Evolutionary conservation across 2,329 filamentous ascomycete species (phyloP).

Genomic region (Fusarium luffae): DNA sequence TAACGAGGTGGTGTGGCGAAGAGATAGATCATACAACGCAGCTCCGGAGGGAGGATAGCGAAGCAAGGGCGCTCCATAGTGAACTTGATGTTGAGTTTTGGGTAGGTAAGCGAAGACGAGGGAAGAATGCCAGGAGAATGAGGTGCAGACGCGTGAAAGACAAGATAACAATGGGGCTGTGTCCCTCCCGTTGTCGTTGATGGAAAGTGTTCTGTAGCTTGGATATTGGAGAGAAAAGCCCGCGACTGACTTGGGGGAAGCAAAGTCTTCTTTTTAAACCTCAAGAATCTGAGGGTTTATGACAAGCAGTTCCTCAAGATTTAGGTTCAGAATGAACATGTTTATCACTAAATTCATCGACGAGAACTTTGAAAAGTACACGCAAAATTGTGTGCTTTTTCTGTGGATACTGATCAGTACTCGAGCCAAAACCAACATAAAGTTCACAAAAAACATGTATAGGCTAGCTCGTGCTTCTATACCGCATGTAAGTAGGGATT

Average conservation of each 20-base stretch:
- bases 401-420: not conserved
- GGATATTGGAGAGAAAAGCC: not conserved
- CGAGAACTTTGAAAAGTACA: not conserved
- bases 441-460: not conserved
- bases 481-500: not conserved
- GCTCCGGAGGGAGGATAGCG: not conserved
- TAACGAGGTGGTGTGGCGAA: not conserved
- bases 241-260: not conserved
- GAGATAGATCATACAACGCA: not conserved
- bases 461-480: not conserved
- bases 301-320: not conserved
- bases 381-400: not conserved
- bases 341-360: not conserved
- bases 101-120: rapidly evolving
- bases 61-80: not conserved
- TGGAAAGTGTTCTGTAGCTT: not conserved
- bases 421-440: not conserved
- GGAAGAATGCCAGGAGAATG: no score
- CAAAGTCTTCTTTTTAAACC: not conserved
- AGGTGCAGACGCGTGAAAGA: no score
- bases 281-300: not conserved
- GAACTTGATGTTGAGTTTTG: not conserved
- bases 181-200: not conserved
- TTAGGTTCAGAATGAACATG: rapidly evolving
- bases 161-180: no score